Base-by-base conservation (phyloP, 805 yeast species). In the Candida alai region DNA sequence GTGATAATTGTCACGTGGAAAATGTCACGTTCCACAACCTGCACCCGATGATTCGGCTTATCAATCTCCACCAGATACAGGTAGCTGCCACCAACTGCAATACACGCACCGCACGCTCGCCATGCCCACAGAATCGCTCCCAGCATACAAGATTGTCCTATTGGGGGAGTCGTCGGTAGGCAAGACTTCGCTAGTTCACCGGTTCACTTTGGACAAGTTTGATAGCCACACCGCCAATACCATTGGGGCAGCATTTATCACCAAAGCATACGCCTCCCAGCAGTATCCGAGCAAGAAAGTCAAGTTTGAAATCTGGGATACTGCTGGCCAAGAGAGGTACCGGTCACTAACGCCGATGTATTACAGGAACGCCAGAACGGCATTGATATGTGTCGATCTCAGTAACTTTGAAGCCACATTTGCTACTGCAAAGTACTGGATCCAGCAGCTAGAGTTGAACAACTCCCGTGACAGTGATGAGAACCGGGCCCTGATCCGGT, bases 181-280 rank as follows among this genome's bases (percentile, higher is more conserved):
- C 30, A 82, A 76, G 45, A 69, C 77, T 5, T 87, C 96, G 1
- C 70, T 90, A 7, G 88, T 87, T 1, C 84, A 84, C 44, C 65
- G 97, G 34, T 87, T 89, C 48, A 89, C 75, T 26, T 65, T 65
- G 42, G 73, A 78, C 47, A 60, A 77, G 0, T 93, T 90, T 54
- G 93, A 86, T 45, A 80, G 76, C 19, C 75, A 76, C 44, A 75
- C 90, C 39, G 86, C 94, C 46, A 84, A 95, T 27, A 93, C 98
- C 2, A 93, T 93, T 36, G 99, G 99, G n/a, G 99, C 98, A 4
- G 98, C 97, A 0, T 93, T 90, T 58, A 73, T 93, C 24, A 86
- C 97, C 12, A 94, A 88, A 54, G 51, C 76, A 11, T 53, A 64
- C 42, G 59, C 73, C 4, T 44, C 55, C 11, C 29, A 37, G 9